phyloP scores from a whole-genome alignment of 2,329 filamentous ascomycete genomes.

The Ophiostoma perfectum region DNA sequence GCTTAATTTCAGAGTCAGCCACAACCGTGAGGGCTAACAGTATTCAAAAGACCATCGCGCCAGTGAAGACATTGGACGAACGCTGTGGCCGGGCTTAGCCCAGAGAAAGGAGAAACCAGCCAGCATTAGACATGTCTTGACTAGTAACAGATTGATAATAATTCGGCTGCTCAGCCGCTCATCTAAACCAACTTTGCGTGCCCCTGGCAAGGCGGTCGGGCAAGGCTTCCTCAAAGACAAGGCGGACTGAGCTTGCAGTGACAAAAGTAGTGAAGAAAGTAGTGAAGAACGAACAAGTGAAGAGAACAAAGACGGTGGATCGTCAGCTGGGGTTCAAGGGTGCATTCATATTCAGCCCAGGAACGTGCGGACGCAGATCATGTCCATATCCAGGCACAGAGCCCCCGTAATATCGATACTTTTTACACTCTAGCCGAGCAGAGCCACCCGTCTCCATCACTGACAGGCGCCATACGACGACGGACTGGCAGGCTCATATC shows the following conservation, averaged over 20 bases:
- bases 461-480: no score
- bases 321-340: background rate
- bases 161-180: no score
- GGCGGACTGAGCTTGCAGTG: background rate
- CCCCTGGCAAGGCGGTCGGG: background rate
- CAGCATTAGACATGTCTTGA: no score
- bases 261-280: background rate
- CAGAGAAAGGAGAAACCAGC: no score
- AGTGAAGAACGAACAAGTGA: background rate
- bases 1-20: background rate
- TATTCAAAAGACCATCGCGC: no score
- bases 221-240: background rate
- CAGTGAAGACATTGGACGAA: background rate
- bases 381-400: background rate
- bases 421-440: constrained; percentile 5
- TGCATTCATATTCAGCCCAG: constrained; percentile 2
- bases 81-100: no score
- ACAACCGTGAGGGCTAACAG: no score
- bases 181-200: background rate
- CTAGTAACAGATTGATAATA: no score
- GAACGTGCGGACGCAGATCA: constrained; percentile 1
- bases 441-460: background rate
- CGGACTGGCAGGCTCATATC: no score
- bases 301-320: background rate
- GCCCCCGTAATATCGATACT: background rate